Conservation (phyloP, 2,329 filamentous ascomycete genomes). For the Malbranchea zuffiana region DNA sequence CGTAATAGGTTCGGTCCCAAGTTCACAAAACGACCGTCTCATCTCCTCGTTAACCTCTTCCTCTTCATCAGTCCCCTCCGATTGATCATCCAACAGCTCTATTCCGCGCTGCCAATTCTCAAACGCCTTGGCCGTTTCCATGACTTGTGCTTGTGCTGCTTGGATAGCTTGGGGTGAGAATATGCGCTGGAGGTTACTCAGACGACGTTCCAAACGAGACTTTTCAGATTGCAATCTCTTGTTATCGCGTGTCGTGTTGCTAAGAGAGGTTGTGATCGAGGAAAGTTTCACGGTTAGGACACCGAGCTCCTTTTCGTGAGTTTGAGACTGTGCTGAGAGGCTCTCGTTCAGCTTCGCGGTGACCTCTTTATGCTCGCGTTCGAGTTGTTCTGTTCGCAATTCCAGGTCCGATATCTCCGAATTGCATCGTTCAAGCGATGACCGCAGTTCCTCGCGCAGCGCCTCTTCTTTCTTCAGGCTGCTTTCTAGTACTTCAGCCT, state of each 20-base stretch:
- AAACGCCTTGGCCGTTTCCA: conserved; percentile 18
- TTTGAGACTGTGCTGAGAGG: conserved; percentile 17
- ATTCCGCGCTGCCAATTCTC: conserved; percentile 15
- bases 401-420: conserved; percentile 26
- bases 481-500: conserved; percentile 26
- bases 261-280: conserved; percentile 31
- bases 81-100: conserved; percentile 14
- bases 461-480: conserved; percentile 26
- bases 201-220: conserved; percentile 27
- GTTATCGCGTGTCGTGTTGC: conserved; percentile 26
- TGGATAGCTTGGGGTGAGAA: conserved; percentile 32
- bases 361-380: conserved; percentile 22
- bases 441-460: conserved; percentile 27
- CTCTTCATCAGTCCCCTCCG: conserved; percentile 14
- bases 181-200: conserved; percentile 27
- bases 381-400: conserved; percentile 29
- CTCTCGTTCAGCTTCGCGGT: conserved; percentile 19
- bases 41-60: conserved; percentile 18
- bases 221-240: conserved; percentile 29
- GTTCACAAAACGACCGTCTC: conserved; percentile 9
- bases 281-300: conserved; percentile 34
- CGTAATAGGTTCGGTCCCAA: conserved; percentile 34
- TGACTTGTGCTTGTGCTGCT: conserved; percentile 28
- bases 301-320: conserved; percentile 28
- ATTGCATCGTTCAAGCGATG: conserved; percentile 26